Base-by-base conservation (phyloP, 768 basidiomycete species). In the Rhodotorula diobovata region DNA sequence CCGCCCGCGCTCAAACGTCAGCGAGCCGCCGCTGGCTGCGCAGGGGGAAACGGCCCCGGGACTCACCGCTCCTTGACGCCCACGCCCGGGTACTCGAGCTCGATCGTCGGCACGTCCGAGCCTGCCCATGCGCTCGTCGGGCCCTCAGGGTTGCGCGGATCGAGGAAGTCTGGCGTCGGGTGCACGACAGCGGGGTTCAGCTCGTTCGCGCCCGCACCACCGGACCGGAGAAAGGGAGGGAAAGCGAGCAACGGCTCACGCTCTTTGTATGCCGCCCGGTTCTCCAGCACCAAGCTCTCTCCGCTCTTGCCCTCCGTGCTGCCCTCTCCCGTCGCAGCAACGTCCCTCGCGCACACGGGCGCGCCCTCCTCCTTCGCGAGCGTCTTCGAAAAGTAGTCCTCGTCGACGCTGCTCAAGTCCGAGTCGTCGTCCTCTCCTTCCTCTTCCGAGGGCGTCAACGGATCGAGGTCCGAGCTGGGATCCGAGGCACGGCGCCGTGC, bases 11-110 rank as follows among this genome's bases (percentile, higher is more conserved):
- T n/a, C 6, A 32, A 4, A 12, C n/a, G 50, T 65, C 34, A 58
- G 57, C 23, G 10, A 4, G 28, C 20, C 16, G 11, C 3, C 8
- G 4, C 45, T 18, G 48, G 28, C 20, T 12, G 6, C 2, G 18
- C 0, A 43, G 23, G 12, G 30, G 21, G n/a, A n/a, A 30, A n/a
- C 37, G 1, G 4, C 28, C 30, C 46, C 30, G 18, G 16, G 46
- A 59, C 67, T 35, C 32, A 77, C 67, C 55, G 51, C 61, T 77
- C 77, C 21, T 12, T 41, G 1, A 55, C 75, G 10, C 57, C 60
- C 21, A 50, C 50, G 0, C 70, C 75, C 7, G 77, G 77, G 46
- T 72, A 76, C 64, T 77, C 77, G 21, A 77, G 66, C 56, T 57
- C 65, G 32, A 74, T 34, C 0, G 53, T 39, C 8, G 70, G 68